Conservation (phyloP, 148 eudicot genomes). For the Rhododendron henanense region DNA sequence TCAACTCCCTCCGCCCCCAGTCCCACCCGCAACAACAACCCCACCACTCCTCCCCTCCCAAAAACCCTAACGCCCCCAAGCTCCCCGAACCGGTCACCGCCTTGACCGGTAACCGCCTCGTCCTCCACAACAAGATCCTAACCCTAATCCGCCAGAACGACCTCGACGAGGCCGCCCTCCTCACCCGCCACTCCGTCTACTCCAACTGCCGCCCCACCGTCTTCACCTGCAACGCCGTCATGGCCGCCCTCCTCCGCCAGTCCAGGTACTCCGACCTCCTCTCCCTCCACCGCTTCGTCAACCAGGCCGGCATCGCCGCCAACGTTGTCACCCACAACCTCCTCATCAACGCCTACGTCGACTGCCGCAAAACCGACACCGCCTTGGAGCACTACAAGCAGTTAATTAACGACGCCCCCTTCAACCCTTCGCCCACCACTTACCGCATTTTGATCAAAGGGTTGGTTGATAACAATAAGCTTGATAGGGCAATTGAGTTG, state of each 20-base stretch:
- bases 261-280: constrained; percentile 63
- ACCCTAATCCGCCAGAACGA: constrained; percentile 77
- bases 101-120: constrained; percentile 72
- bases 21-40: constrained; percentile 23
- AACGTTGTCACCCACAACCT: constrained; percentile 72
- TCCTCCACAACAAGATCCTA: constrained; percentile 67
- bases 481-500: constrained; percentile 71
- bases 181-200: constrained; percentile 84
- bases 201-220: constrained; percentile 87
- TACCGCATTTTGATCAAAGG: constrained; percentile 69
- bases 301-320: constrained; percentile 79
- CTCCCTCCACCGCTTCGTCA: constrained; percentile 79
- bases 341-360: constrained; percentile 60
- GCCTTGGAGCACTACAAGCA: constrained; percentile 80
- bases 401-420: constrained; percentile 74
- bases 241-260: constrained; percentile 68
- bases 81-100: constrained; percentile 67
- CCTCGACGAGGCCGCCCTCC: constrained; percentile 79
- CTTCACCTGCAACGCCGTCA: constrained; percentile 81
- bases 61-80: constrained; percentile 67
- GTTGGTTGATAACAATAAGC: constrained; percentile 59
- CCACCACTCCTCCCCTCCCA: constrained; percentile 14
- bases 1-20: constrained; percentile 41
- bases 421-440: constrained; percentile 66
- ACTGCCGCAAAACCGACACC: constrained; percentile 69